These are phyloP conservation scores for Isatis lusitanica DNA, from an alignment of 441 rosid genomes.

Conservation along the genomic window DNA sequence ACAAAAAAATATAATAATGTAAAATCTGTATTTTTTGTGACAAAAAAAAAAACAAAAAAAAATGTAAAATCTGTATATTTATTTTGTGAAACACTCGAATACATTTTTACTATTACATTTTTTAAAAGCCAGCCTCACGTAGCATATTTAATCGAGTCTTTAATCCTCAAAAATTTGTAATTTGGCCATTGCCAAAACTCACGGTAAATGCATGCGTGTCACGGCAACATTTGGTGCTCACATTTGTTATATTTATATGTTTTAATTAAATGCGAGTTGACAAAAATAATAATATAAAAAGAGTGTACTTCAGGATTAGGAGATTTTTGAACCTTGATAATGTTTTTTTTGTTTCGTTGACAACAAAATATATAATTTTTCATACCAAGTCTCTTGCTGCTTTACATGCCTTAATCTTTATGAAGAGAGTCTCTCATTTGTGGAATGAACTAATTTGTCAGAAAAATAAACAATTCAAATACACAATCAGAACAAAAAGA, in stretches of 20 bases:
- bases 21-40: no score
- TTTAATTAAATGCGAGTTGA: background rate
- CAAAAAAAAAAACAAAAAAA: no score
- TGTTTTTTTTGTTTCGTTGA: background rate
- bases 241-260: background rate
- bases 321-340: background rate
- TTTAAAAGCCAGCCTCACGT: background rate
- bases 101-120: background rate
- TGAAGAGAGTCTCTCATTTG: background rate
- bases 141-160: background rate
- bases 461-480: background rate
- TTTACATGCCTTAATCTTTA: constrained; percentile 5
- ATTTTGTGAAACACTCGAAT: background rate
- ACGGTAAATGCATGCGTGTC: constrained; percentile 1
- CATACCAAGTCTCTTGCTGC: background rate
- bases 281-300: background rate
- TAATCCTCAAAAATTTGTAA: background rate
- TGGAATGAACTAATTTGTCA: background rate
- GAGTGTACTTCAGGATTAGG: background rate
- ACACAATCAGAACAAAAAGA: no score
- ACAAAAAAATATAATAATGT: no score
- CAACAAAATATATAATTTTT: background rate
- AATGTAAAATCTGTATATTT: no score
- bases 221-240: background rate
- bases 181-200: background rate